Evolutionary conservation across 805 yeast species (phyloP).

Genomic region (Saturnispora besseyi): DNA sequence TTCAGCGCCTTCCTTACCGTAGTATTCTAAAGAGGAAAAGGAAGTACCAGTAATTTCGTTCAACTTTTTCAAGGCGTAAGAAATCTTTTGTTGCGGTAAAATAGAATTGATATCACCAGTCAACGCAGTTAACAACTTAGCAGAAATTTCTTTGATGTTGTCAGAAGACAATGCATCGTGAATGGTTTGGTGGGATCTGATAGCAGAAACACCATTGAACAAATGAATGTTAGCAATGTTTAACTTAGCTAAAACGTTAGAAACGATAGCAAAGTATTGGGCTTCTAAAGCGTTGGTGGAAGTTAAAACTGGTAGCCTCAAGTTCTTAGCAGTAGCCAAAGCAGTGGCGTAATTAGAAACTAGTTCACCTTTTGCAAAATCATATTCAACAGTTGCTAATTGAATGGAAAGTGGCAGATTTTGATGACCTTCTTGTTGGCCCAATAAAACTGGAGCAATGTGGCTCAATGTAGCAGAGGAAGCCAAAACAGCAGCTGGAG

Average conservation of each 20-base stretch:
- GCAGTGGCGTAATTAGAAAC: slow-evolving; percentile 58
- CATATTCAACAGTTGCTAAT: slow-evolving; percentile 71
- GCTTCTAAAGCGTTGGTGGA: slow-evolving; percentile 57
- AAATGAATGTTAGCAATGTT: slow-evolving; percentile 57
- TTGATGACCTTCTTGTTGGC: slow-evolving; percentile 24
- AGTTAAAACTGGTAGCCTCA: slow-evolving; percentile 60
- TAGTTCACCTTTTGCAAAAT: slow-evolving; percentile 40
- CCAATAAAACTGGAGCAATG: slow-evolving; percentile 53
- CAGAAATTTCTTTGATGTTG: slow-evolving; percentile 32
- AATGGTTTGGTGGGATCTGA: slow-evolving; percentile 41
- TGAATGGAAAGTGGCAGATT: slow-evolving; percentile 56
- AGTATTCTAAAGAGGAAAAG: slow-evolving; percentile 59
- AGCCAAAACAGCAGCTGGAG: slow-evolving; percentile 43
- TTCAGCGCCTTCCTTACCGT: slow-evolving; percentile 52
- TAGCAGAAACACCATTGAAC: slow-evolving; percentile 70
- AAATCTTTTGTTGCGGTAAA: slow-evolving; percentile 29
- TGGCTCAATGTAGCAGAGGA: slow-evolving; percentile 60
- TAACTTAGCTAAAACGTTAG: slow-evolving; percentile 57
- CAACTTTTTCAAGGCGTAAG: slow-evolving; percentile 39
- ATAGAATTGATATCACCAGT: slow-evolving; percentile 18
- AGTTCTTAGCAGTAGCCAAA: slow-evolving; percentile 49
- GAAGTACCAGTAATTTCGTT: slow-evolving; percentile 43
- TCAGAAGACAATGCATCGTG: slow-evolving; percentile 36
- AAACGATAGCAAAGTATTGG: slow-evolving; percentile 57
- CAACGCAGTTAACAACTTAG: slow-evolving; percentile 28